Evolutionary conservation across 352 stramenopile species (phyloP).

Genomic region (Globisporangium uncinulatum): DNA sequence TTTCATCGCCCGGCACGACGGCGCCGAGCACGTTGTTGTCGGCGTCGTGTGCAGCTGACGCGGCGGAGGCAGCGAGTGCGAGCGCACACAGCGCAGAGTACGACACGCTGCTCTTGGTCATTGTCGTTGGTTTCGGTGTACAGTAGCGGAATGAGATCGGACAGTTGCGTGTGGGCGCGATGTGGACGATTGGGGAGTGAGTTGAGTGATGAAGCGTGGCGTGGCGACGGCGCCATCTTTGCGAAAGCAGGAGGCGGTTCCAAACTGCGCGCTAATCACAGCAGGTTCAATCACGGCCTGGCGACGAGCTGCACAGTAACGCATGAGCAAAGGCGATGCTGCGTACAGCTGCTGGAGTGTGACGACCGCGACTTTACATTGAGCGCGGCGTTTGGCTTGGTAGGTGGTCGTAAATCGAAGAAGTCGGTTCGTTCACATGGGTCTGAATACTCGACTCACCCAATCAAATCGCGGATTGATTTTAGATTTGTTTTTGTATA

Average conservation of each 20-base stretch:
- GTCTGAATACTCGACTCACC: too few relatives aligned
- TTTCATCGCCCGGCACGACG: slow-evolving; percentile 1
- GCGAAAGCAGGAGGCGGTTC: too few relatives aligned
- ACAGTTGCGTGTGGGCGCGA: neutral
- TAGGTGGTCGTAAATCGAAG: too few relatives aligned
- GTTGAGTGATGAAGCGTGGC: too few relatives aligned
- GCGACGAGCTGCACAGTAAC: too few relatives aligned
- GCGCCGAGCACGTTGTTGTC: slow-evolving; percentile 4
- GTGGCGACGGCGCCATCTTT: too few relatives aligned
- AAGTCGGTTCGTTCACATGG: too few relatives aligned
- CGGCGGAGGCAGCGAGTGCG: slow-evolving; percentile 4
- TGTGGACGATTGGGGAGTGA: neutral
- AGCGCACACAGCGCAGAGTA: slow-evolving; percentile 7
- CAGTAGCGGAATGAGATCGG: too few relatives aligned
- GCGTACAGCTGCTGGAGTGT: neutral
- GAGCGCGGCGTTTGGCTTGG: too few relatives aligned
- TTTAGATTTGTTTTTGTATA: too few relatives aligned
- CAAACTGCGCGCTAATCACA: neutral
- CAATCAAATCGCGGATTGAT: too few relatives aligned
- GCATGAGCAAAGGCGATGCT: neutral
- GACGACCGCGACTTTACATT: too few relatives aligned
- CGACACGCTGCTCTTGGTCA: slow-evolving; percentile 9
- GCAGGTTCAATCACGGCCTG: neutral
- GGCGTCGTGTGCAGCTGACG: slow-evolving; percentile 4
- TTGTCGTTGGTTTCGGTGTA: neutral